A percentile compares a stretch with the other conserved stretches of the same genome.
These are phyloP conservation scores for Pleurotus sapidus DNA, from an alignment of 768 basidiomycete species.

Conservation along the genomic window DNA sequence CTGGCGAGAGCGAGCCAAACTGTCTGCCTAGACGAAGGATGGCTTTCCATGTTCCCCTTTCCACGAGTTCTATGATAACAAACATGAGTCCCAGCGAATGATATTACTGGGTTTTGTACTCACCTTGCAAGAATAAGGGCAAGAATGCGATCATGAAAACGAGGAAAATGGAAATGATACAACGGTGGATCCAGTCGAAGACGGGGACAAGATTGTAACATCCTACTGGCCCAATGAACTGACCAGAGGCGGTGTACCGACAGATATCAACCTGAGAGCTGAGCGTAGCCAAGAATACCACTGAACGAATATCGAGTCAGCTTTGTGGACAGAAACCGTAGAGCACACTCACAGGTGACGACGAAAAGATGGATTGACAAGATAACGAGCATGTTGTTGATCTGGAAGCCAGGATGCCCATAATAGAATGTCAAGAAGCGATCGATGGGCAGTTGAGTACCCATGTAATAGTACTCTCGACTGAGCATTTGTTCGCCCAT, in stretches of 20 bases:
- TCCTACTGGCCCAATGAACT: conserved; percentile 75
- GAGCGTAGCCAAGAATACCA: conserved; percentile 93
- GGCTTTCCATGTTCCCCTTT: conserved; percentile 91
- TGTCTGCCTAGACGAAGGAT: conserved; percentile 91
- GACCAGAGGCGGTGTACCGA: conserved; percentile 68
- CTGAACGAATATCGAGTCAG: conserved; percentile 34
- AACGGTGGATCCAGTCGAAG: conserved; percentile 92
- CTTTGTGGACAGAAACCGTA: neutral
- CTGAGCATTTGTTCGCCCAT: conserved; percentile 99
- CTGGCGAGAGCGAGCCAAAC: conserved; percentile 89
- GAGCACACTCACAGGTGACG: conserved; percentile 68
- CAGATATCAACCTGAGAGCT: conserved; percentile 82
- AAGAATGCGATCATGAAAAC: conserved; percentile 98
- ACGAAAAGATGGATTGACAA: conserved; percentile 95
- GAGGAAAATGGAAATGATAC: conserved; percentile 97
- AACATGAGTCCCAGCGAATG: conserved; percentile 11
- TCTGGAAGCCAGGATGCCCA: conserved; percentile 98
- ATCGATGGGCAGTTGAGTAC: conserved; percentile 96
- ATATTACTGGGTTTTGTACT: conserved; percentile 12
- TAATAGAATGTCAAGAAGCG: conserved; percentile 99
- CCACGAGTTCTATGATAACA: conserved; percentile 74
- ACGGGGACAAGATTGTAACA: conserved; percentile 96
- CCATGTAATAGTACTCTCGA: conserved; percentile 97
- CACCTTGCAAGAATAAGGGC: conserved; percentile 93
- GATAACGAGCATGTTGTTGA: conserved; percentile 99